A percentile compares a stretch with the other conserved stretches of the same genome.
phyloP scores from a whole-genome alignment of 2,329 filamentous ascomycete species.

The Venturia carpophila region DNA sequence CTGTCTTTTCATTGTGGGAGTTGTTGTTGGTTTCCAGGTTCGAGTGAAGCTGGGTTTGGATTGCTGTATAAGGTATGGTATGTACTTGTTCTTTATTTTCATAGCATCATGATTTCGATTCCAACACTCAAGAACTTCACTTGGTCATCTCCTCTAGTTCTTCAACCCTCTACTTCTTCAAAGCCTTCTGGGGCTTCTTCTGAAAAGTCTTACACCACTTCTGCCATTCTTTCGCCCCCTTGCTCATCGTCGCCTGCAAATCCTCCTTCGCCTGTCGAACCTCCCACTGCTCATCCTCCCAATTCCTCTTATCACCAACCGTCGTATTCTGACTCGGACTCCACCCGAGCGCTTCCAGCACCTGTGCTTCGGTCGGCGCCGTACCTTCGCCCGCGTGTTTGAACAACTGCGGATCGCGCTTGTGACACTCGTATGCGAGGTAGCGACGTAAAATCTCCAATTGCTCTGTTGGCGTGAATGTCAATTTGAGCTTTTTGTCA shows the following conservation, averaged over 20 bases:
- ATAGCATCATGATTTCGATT: too few species aligned
- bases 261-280: constrained; percentile 35
- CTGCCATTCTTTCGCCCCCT: constrained; percentile 36
- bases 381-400: constrained; percentile 23
- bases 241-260: constrained; percentile 33
- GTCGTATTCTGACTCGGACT: constrained; percentile 26
- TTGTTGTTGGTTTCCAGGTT: too few species aligned
- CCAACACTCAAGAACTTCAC: too few species aligned
- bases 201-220: constrained; percentile 33
- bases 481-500: constrained; percentile 28
- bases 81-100: too few species aligned
- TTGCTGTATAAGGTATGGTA: too few species aligned
- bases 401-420: constrained; percentile 31
- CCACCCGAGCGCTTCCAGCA: constrained; percentile 40
- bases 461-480: constrained; percentile 30
- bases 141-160: too few species aligned
- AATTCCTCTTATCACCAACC: constrained; percentile 29
- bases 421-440: constrained; percentile 34
- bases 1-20: too few species aligned
- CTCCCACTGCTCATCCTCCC: constrained; percentile 41
- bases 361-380: constrained; percentile 32
- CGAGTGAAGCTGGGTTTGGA: too few species aligned
- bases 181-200: constrained; percentile 34
- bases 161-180: constrained; percentile 28
- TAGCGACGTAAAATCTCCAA: constrained; percentile 34